Evolutionary conservation across 2,329 filamentous ascomycete species (phyloP).

Genomic region (Aspergillus piperis): DNA sequence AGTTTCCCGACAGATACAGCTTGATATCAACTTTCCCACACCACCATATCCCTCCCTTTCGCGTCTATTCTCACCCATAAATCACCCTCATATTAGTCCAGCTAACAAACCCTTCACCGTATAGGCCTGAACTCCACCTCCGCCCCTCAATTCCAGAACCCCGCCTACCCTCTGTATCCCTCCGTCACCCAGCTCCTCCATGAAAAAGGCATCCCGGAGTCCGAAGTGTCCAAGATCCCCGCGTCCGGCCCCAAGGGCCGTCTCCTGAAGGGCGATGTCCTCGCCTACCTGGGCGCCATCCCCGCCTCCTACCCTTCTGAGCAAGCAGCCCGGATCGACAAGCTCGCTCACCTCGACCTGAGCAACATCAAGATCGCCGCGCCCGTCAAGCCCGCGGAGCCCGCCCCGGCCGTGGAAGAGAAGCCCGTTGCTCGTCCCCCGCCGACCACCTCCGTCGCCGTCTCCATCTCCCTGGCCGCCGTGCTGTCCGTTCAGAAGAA

Average conservation of each 20-base stretch:
- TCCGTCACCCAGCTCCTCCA: conserved; percentile 82
- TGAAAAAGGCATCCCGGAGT: conserved; percentile 72
- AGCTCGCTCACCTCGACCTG: conserved; percentile 82
- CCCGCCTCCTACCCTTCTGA: conserved; percentile 69
- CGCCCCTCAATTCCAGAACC: conserved; percentile 41
- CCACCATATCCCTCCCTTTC: background rate
- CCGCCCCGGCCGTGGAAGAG: conserved; percentile 42
- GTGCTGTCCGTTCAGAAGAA: conserved; percentile 80
- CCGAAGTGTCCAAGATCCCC: conserved; percentile 77
- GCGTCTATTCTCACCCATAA: background rate
- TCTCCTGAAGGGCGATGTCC: conserved; percentile 90
- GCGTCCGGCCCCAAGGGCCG: conserved; percentile 85
- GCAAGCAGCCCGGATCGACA: conserved; percentile 70
- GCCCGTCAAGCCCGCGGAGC: conserved; percentile 33
- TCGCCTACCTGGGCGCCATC: conserved; percentile 83
- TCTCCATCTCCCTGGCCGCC: conserved; percentile 76
- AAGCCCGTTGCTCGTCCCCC: conserved; percentile 30
- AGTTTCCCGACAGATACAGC: conserved; percentile 25
- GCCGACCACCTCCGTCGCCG: conserved; percentile 54
- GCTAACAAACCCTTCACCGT: background rate
- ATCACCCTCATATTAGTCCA: conserved; percentile 12
- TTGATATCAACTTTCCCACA: conserved; percentile 1
- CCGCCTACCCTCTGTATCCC: conserved; percentile 59
- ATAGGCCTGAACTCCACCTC: conserved; percentile 41
- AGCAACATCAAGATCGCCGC: conserved; percentile 86